Base-by-base conservation (phyloP, 352 stramenopile species). In the Plasmopara halstedii region DNA sequence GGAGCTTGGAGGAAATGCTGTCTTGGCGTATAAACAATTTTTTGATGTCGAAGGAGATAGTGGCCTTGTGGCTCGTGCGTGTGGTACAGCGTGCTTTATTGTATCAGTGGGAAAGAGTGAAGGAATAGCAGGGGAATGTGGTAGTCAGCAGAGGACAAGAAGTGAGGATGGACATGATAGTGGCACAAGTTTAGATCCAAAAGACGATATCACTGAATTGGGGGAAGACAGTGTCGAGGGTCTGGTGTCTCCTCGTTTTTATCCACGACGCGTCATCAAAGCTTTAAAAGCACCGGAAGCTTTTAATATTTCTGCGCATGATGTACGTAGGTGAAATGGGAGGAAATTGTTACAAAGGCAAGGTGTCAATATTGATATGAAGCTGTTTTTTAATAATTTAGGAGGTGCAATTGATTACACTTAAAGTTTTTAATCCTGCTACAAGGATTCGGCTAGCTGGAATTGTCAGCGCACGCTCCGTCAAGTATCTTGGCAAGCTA, bases 1-100 rank as follows among this genome's bases (percentile, higher is more conserved):
- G 17, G 92, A 97, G 50, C 82, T 98, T n/a, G 95, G 95, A 13
- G 95, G 94, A 2, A 99, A 99, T 58, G 96, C 96, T 5, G 95
- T 99, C 14, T 65, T 99, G 37, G 95, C 89, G 4, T 99, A 99
- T 70, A 86, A 97, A 50, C 92, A 98, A 55, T 97, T 97, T 60
- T 99, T 99, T 56, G 96, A 99, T 67, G 91, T 99, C 22, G 96
- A 99, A 77, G 96, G 96, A 36, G 95, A 99, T 64, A 98, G 90
- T 25, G 96, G 95, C 8, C 78, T 99, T 20, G 96, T 99, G 0
- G 95, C 95, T 17, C 70, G 96, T 19, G 96, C 92, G 5, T 98
- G 94, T 62, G 97, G 97, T 11, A 99, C 97, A 47, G 72, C 83
- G 13, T 89, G 79, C 27, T 83, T 67, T n/a, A 80, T 92, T 39